Percentiles rank a stretch among this genome's conserved stretches.
phyloP scores from a whole-genome alignment of 495 filamentous ascomycete species.

The Geopyxis carbonaria region DNA sequence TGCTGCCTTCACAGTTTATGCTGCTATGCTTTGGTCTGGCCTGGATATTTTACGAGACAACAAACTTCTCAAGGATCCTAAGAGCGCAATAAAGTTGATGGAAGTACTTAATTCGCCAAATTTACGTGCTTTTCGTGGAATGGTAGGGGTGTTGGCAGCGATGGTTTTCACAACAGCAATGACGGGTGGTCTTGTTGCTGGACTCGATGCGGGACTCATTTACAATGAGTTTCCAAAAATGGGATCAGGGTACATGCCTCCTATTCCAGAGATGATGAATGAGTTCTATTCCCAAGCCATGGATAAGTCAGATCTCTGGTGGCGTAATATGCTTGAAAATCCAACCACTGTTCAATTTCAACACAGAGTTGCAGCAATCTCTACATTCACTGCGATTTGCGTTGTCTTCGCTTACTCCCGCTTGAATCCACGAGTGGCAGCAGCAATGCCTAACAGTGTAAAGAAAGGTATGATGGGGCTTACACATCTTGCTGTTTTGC shows the following conservation, averaged over 20 bases:
- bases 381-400: constrained; percentile 68
- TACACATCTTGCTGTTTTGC: constrained; percentile 62
- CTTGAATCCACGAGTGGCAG: constrained; percentile 41
- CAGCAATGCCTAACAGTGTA: constrained; percentile 44
- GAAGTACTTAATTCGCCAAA: constrained; percentile 43
- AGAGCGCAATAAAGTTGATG: constrained; percentile 37
- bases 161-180: constrained; percentile 81
- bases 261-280: constrained; percentile 63
- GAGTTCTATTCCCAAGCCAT: constrained; percentile 65
- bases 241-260: constrained; percentile 68
- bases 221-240: constrained; percentile 98
- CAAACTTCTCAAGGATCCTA: constrained; percentile 43
- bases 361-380: constrained; percentile 79
- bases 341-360: constrained; percentile 86
- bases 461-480: constrained; percentile 60
- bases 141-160: constrained; percentile 49
- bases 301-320: constrained; percentile 67
- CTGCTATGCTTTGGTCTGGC: constrained; percentile 85
- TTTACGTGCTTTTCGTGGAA: constrained; percentile 54
- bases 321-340: constrained; percentile 95
- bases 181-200: constrained; percentile 84
- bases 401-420: constrained; percentile 60
- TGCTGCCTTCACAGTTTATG: constrained; percentile 77
- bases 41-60: constrained; percentile 64
- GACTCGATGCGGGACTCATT: constrained; percentile 86